Evolutionary conservation across 2,329 filamentous ascomycete genomes (phyloP), one percentile per base, ranked within the genome.

Genomic region (Hymenoscyphus infarciens): DNA sequence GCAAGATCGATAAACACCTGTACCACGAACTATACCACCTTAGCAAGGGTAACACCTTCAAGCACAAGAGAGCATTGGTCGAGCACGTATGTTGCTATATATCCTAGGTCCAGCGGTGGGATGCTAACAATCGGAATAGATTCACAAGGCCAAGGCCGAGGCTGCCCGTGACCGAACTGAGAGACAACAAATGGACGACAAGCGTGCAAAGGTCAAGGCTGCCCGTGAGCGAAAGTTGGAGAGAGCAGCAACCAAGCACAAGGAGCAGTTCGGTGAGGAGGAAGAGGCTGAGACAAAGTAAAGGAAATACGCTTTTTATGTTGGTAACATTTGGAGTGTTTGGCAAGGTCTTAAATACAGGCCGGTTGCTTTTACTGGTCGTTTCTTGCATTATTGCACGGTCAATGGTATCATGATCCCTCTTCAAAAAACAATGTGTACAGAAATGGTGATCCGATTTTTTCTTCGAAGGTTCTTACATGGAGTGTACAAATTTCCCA

Each of bases 31-130:
- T 99, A 74, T 99, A 99, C 88, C 95, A 97, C 83, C 86, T 96
- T 80, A 95, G 91, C 89, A 99, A 99, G 93, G 96, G 95, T 96
- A 99, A 99, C 90, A 94, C 95, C 81, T 99, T 99, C 91, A 99
- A 99, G 93, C 95, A 99, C 92, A 99, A 98, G 93, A 90, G 95
- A 83, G 95, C 93, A 78, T 89, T 99, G 76, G 92, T 99, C 80
- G 95, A 99, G 88, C 95, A 99, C 86, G 95, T 99, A 96, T 78
- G 95, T 92, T 76, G 61, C 38, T 39, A 52, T 22, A 29, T 59
- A 29, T 27, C 22, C 22, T 19, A 13, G n/a, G 5, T 13, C 10
- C 38, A 33, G 59, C 5, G 53, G n/a, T 62, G 64, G 75, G 61
- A 52, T 38, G 33, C 62, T 62, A 61, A 63, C 64, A 49, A 59